phyloP scores from a whole-genome alignment of 108 stramenopile species.

The Ochromonas danica region DNA sequence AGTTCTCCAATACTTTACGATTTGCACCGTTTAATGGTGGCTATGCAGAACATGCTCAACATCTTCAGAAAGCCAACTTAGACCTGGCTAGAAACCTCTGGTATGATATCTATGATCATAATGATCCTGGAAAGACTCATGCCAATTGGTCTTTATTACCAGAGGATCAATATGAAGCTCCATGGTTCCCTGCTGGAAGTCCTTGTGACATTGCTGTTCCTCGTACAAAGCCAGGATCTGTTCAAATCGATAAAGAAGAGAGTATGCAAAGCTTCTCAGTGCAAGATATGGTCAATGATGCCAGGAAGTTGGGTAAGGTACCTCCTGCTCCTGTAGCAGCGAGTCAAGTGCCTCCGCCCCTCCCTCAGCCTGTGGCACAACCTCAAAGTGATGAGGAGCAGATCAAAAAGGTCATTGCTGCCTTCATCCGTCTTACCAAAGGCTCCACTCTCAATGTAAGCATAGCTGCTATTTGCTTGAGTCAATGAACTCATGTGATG shows the following conservation, averaged over 20 bases:
- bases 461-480: too few species aligned
- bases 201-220: constrained; percentile 41
- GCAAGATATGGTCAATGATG: constrained; percentile 25
- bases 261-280: constrained; percentile 9
- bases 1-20: constrained; percentile 57
- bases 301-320: neutral
- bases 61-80: constrained; percentile 58
- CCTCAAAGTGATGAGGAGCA: too few species aligned
- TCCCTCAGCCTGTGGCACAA: neutral
- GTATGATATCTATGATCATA: constrained; percentile 72
- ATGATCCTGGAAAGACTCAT: constrained; percentile 58
- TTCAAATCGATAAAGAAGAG: neutral
- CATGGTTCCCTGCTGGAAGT: constrained; percentile 47
- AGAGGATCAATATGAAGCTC: constrained; percentile 28
- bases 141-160: constrained; percentile 46
- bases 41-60: constrained; percentile 47
- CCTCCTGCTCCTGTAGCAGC: neutral
- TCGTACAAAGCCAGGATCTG: constrained; percentile 43
- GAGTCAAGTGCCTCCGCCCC: neutral
- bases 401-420: too few species aligned
- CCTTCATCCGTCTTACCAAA: too few species aligned
- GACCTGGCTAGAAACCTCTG: constrained; percentile 61
- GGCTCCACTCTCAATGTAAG: too few species aligned
- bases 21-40: constrained; percentile 67
- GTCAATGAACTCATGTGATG: too few species aligned